Percentiles rank a stretch among this genome's conserved stretches.
These are phyloP conservation scores for Penicillium sclerotigenum DNA, from an alignment of 2,329 filamentous ascomycete species.

Conservation along the genomic window DNA sequence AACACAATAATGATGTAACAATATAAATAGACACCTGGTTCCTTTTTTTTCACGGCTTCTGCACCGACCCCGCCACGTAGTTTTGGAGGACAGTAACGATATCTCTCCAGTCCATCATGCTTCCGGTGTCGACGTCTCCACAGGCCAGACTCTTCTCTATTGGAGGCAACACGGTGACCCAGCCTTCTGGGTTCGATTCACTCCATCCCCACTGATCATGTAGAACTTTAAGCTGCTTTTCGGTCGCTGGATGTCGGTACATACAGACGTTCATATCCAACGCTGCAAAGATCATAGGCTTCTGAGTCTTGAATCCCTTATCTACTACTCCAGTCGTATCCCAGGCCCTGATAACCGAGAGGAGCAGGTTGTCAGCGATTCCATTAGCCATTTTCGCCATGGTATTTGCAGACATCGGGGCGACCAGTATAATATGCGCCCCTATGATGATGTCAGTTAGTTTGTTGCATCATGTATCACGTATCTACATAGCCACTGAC, in stretches of 20 bases:
- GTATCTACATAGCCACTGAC: neutral
- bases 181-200: conserved; percentile 42
- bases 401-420: conserved; percentile 78
- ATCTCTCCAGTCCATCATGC: conserved; percentile 76
- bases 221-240: conserved; percentile 65
- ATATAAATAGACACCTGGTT: neutral
- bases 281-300: conserved; percentile 70
- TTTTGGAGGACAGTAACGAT: conserved; percentile 66
- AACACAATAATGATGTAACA: conserved; percentile 8
- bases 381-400: conserved; percentile 81
- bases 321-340: conserved; percentile 67
- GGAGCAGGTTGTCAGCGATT: conserved; percentile 71
- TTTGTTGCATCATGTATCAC: neutral
- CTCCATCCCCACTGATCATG: conserved; percentile 69
- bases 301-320: conserved; percentile 30
- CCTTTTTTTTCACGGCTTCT: neutral
- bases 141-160: conserved; percentile 77
- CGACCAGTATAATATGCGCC: conserved; percentile 77
- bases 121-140: conserved; percentile 77
- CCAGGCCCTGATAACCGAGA: conserved; percentile 79
- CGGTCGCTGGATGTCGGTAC: conserved; percentile 83
- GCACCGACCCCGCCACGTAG: conserved; percentile 12
- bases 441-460: conserved; percentile 39
- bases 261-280: conserved; percentile 87
- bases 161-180: conserved; percentile 71